phyloP scores from a whole-genome alignment of 306 rosid species.

The Argentina anserina region DNA sequence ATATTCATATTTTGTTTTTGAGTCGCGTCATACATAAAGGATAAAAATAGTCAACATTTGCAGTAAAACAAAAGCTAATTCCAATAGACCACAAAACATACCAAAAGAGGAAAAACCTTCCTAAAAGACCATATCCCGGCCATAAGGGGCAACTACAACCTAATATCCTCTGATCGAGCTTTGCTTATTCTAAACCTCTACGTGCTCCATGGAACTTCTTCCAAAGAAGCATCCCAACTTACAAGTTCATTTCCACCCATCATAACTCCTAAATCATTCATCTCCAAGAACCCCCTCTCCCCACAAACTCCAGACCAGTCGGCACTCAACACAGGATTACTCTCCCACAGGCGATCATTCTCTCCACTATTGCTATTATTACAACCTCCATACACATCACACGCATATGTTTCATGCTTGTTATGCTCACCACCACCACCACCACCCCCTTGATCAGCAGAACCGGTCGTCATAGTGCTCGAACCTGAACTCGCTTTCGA shows the following conservation, averaged over 20 bases:
- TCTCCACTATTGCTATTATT: background rate
- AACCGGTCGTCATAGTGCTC: background rate
- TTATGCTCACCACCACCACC: background rate
- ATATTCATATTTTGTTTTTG: too few relatives aligned
- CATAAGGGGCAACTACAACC: background rate
- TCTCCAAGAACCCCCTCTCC: slow-evolving; percentile 5
- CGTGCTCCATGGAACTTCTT: slow-evolving; percentile 16
- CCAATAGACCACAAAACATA: background rate
- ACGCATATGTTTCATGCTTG: background rate
- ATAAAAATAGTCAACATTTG: background rate
- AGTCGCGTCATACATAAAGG: background rate
- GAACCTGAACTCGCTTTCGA: background rate
- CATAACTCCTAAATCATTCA: slow-evolving; percentile 6
- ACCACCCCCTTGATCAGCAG: background rate
- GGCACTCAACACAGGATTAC: background rate
- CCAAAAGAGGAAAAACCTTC: background rate
- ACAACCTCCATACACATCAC: slow-evolving; percentile 1
- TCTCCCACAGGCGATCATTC: background rate
- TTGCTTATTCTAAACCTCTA: background rate
- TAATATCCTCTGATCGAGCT: background rate
- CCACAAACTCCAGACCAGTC: slow-evolving; percentile 9
- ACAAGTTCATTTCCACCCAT: slow-evolving; percentile 12
- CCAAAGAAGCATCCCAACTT: slow-evolving; percentile 1
- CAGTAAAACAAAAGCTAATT: background rate
- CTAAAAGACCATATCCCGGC: background rate